Percentiles rank a stretch among this genome's conserved stretches.
These are phyloP conservation scores for Dioscorea cayenensis DNA, from an alignment of 116 monocot species.

Conservation along the genomic window DNA sequence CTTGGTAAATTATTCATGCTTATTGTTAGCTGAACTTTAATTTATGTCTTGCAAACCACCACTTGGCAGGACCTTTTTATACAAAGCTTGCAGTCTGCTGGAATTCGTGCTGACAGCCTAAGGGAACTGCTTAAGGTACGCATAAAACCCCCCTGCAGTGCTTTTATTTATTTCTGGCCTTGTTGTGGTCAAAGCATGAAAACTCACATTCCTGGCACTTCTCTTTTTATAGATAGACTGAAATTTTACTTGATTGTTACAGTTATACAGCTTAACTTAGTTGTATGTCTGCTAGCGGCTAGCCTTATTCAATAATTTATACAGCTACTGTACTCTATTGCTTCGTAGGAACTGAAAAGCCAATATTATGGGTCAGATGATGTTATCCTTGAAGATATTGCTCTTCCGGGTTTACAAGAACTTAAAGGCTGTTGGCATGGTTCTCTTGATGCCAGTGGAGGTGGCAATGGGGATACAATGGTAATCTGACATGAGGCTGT, in stretches of 20 bases:
- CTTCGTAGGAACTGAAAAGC: slow-evolving; percentile 61
- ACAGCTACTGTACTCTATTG: neutral
- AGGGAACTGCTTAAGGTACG: slow-evolving; percentile 73
- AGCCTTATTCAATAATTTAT: neutral
- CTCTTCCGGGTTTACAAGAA: slow-evolving; percentile 91
- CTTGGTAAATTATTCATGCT: neutral
- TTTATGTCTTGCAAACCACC: neutral
- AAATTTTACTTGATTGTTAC: neutral
- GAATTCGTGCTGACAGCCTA: slow-evolving; percentile 69
- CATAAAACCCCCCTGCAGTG: neutral
- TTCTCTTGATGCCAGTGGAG: slow-evolving; percentile 96
- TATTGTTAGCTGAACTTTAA: neutral
- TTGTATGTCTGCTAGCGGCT: neutral
- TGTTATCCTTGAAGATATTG: slow-evolving; percentile 67
- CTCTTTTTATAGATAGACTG: no score
- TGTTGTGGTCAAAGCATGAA: no score
- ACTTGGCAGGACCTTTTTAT: slow-evolving; percentile 78
- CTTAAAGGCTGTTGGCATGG: slow-evolving; percentile 85
- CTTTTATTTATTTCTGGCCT: neutral
- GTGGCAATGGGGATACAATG: slow-evolving; percentile 94
- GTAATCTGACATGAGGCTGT: slow-evolving; percentile 28
- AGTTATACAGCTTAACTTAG: neutral
- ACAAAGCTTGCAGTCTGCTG: slow-evolving; percentile 62
- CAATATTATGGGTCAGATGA: slow-evolving; percentile 61
- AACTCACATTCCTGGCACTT: no score